These are phyloP conservation scores for Massariosphaeria phaeospora DNA, from an alignment of 495 filamentous ascomycete genomes.

Conservation along the genomic window DNA sequence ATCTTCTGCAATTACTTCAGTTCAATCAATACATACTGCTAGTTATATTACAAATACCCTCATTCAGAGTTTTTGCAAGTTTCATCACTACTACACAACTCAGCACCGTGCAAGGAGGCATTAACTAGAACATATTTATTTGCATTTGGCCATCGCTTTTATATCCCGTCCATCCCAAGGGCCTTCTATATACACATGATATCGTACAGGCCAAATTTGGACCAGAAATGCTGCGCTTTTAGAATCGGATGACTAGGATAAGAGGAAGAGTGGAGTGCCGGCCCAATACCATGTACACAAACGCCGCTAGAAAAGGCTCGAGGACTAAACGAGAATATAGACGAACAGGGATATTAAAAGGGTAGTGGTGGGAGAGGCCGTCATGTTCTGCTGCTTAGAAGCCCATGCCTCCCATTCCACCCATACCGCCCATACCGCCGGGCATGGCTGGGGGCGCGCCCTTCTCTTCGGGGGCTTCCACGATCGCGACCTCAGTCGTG, in stretches of 20 bases:
- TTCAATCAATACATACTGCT: no score
- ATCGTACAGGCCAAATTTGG: conserved; percentile 27
- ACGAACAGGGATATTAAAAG: conserved; percentile 16
- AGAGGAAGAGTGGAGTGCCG: conserved; percentile 30
- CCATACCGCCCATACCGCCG: conserved; percentile 50
- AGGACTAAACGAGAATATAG: conserved; percentile 27
- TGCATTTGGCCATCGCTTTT: conserved; percentile 14
- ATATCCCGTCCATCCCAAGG: conserved; percentile 9
- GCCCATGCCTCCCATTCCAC: conserved; percentile 32
- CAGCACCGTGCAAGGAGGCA: background rate
- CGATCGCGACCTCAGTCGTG: conserved; percentile 95
- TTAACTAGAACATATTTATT: background rate
- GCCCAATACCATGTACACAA: conserved; percentile 28
- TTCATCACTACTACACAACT: no score
- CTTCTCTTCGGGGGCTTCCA: conserved; percentile 95
- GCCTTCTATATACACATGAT: conserved; percentile 30
- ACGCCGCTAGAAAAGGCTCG: conserved; percentile 10
- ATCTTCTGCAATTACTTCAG: no score
- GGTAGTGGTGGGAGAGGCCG: conserved; percentile 17
- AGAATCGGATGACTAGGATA: conserved; percentile 12
- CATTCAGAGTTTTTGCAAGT: no score
- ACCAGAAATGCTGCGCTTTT: conserved; percentile 28
- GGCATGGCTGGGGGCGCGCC: conserved; percentile 46
- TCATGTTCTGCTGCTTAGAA: conserved; percentile 23
- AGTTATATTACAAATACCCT: no score